These are phyloP conservation scores for Escallonia rubra DNA, from an alignment of 129 eudicot species.

Conservation along the genomic window DNA sequence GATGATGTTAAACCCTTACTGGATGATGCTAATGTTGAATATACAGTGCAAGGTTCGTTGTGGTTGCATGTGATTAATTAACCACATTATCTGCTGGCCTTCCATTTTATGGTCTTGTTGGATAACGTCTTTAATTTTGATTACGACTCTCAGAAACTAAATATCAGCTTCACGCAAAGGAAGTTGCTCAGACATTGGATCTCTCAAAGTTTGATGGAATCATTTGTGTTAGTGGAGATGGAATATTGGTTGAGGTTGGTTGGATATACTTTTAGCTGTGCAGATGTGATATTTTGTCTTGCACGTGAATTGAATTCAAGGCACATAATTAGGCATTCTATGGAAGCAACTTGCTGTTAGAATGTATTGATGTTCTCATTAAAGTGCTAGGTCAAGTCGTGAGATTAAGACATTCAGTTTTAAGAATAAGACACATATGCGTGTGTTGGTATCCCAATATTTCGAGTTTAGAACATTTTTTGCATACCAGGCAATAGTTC, in stretches of 20 bases:
- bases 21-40: slow-evolving; percentile 75
- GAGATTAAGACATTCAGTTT: too few relatives aligned
- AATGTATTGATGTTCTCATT: background rate
- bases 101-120: slow-evolving; percentile 4
- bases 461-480: too few relatives aligned
- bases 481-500: too few relatives aligned
- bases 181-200: slow-evolving; percentile 64
- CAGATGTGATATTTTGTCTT: background rate
- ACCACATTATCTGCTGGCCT: slow-evolving; percentile 4
- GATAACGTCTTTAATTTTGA: slow-evolving; percentile 12
- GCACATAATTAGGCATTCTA: slow-evolving; percentile 5
- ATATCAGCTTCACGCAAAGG: slow-evolving; percentile 85
- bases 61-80: slow-evolving; percentile 1
- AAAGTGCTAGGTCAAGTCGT: background rate
- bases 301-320: background rate
- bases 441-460: too few relatives aligned
- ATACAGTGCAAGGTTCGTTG: slow-evolving; percentile 60
- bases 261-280: slow-evolving; percentile 7
- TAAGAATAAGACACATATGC: too few relatives aligned
- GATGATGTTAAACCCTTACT: slow-evolving; percentile 69
- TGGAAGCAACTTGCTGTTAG: background rate
- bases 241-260: slow-evolving; percentile 91
- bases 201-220: slow-evolving; percentile 79
- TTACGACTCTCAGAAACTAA: slow-evolving; percentile 54
- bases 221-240: slow-evolving; percentile 93